Evolutionary conservation across 306 rosid species (phyloP).

Genomic region (Coriaria nepalensis): DNA sequence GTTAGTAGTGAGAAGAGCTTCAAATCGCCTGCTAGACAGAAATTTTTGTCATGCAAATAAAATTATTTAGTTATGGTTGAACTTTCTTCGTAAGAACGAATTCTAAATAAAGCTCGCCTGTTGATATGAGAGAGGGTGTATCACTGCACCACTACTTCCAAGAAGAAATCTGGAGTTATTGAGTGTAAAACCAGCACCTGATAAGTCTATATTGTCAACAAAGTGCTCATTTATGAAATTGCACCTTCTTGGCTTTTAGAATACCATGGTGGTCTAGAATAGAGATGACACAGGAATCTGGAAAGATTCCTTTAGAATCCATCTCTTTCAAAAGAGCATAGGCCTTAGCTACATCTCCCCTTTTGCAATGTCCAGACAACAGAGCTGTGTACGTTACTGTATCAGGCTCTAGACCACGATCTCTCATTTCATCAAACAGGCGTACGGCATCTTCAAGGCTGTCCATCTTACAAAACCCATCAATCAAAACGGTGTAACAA

Average conservation of each 20-base stretch:
- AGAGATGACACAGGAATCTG: slow-evolving; percentile 12
- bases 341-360: slow-evolving; percentile 34
- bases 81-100: too few species aligned
- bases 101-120: slow-evolving; percentile 51
- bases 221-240: slow-evolving; percentile 17
- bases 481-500: slow-evolving; percentile 62
- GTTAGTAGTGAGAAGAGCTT: too few species aligned
- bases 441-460: slow-evolving; percentile 37
- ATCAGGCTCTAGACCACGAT: slow-evolving; percentile 55
- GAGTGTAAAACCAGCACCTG: slow-evolving; percentile 95
- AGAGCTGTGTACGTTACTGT: slow-evolving; percentile 53
- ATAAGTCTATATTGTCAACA: too few species aligned
- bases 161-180: slow-evolving; percentile 76
- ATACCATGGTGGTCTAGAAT: slow-evolving; percentile 36
- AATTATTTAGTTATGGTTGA: too few species aligned
- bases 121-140: slow-evolving; percentile 95
- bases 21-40: too few species aligned
- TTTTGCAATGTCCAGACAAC: slow-evolving; percentile 28
- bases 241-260: slow-evolving; percentile 40
- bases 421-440: slow-evolving; percentile 45
- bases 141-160: slow-evolving; percentile 91
- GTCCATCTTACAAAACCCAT: slow-evolving; percentile 34
- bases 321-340: slow-evolving; percentile 33
- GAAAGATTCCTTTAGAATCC: slow-evolving; percentile 37
- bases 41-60: neutral